Base-by-base conservation (phyloP, 2,329 filamentous ascomycete species). In the Alternaria triticimaculans region DNA sequence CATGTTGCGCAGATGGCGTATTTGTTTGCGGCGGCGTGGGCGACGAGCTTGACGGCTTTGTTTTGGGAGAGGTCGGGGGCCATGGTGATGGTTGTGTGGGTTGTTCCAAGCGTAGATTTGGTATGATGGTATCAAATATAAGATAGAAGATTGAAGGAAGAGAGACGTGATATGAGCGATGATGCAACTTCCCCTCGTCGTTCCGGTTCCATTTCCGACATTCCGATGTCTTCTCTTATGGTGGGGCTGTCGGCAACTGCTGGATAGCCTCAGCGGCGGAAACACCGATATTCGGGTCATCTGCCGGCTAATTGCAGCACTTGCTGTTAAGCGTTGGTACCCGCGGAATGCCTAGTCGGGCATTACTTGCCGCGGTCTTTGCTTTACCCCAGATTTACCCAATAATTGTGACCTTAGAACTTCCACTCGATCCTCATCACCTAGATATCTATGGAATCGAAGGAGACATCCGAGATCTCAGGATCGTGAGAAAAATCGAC, bases 1-100 rank as follows among this genome's bases (percentile, higher is more conserved):
- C 87, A 89, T 82, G 88, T 88, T 65, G 84, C 87, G 9, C 87
- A 86, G 41, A 89, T 84, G 54, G 84, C 87, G 71, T 90, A 89
- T 33, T 84, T 82, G 71, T 86, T 85, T 23, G 82, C 79, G 50
- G 83, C 81, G 59, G 88, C 88, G 60, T 85, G 84, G 70, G 87
- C 82, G 72, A 89, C 84, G 72, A 90, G 87, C 73, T 72, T 74
- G 25, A 79, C 70, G 12, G 77, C 76, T 56, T 72, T 73, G 63
- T 79, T 78, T 26, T 78, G 71, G 59, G 88, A 87, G 41, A 80
- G 82, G 73, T 86, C 83, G 30, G 72, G 64, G 2, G 86, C 87
- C 41, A 87, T 87, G 37, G 10, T 45, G 25, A 21, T 28, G 11
- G 14, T 20, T 30, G 25, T 55, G 21, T 37, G 4, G 6, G 8